Base-by-base conservation (phyloP, 1,139 yeast genomes). In the Nakaseomyces sp. region DNA sequence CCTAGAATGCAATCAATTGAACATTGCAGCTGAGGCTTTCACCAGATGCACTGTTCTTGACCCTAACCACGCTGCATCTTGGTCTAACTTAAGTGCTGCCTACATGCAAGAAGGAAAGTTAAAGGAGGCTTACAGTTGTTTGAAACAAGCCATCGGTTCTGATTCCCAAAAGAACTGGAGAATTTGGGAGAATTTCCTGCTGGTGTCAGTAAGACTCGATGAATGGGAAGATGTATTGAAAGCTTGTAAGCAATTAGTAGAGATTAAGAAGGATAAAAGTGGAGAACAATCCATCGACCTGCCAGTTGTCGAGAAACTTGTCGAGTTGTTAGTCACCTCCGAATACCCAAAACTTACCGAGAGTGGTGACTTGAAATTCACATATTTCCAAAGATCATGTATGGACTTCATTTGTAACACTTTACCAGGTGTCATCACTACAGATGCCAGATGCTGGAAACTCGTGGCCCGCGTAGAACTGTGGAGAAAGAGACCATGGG, bases 31-130 rank as follows among this genome's bases (percentile, higher is more conserved):
- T 0, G 95, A 87, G 58, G 96, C 96, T 0, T 89, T 93, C 61
- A 81, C 95, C 1, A 71, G 97, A 55, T 88, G 96, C 67, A 91
- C 88, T 22, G 72, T 95, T 0, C 64, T 91, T 43, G 96, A 89
- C 58, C 95, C 85, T 32, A 73, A 80, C 0, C 88, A 81, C 57
- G 74, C 93, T 0, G 79, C 79, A 59, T 79, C 95, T 1, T 93
- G 98, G 98, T 81, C 95, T n/a, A 93, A 91, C 60, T 71, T 93
- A 54, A 89, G 95, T 4, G 80, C 94, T 15, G 79, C 96, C 0
- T 71, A 86, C 45, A 67, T 88, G 38, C 75, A 77, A 49, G 61
- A 75, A 41, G 81, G 76, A 43, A 84, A 84, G 61, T 65, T 75
- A 22, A 73, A 76, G 48, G 94, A 87, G 50, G 95, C 96, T 0